Evolutionary conservation across 2,329 filamentous ascomycete genomes (phyloP), one percentile per base, ranked within the genome.

Genomic region (Epichloe hybrida): DNA sequence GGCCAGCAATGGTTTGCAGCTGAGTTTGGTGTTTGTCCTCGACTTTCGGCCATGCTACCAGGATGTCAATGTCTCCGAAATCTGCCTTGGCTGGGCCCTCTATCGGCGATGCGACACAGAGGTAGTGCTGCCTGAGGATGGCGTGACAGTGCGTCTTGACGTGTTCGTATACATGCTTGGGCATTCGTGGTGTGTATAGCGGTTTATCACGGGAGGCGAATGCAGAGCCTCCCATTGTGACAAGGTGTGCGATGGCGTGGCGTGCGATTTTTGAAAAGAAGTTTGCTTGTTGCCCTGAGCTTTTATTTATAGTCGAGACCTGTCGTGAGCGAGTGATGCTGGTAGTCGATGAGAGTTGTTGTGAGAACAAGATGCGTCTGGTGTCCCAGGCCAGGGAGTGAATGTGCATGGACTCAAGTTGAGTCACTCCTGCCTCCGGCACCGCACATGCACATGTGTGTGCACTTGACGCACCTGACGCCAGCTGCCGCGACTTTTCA

Each of bases 61-160:
- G 64, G 52, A 90, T 72, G 64, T 93, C 87, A 38, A 94, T 68
- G 56, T 93, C 88, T 20, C 87, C 88, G 59, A 80, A 76, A 57
- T 81, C 77, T 0, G 56, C 41, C 64, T 93, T 93, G 1, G 63
- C 81, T 0, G 86, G 86, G 0, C 78, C 83, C 56, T 88, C 84
- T 31, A 83, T 76, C 0, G 85, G 81, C 0, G 75, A 72, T 1
- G 72, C 74, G 4, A 85, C 79, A 7, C 67, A 68, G 0, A 66
- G 50, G 57, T 79, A 88, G 3, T 83, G 65, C 1, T 67, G 57
- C 1, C 66, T 63, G 0, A 86, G 72, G 2, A 72, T 62, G 0
- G 60, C 51, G 27, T 72, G 67, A 53, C 74, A 77, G 0, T 68
- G 59, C 0, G 63, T 54, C 21, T 76, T 76, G 31, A 81, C 68